Percentiles rank a stretch among this genome's conserved stretches.
phyloP scores from a whole-genome alignment of 2,329 filamentous ascomycete genomes.

The Aspergillus caelatus region DNA sequence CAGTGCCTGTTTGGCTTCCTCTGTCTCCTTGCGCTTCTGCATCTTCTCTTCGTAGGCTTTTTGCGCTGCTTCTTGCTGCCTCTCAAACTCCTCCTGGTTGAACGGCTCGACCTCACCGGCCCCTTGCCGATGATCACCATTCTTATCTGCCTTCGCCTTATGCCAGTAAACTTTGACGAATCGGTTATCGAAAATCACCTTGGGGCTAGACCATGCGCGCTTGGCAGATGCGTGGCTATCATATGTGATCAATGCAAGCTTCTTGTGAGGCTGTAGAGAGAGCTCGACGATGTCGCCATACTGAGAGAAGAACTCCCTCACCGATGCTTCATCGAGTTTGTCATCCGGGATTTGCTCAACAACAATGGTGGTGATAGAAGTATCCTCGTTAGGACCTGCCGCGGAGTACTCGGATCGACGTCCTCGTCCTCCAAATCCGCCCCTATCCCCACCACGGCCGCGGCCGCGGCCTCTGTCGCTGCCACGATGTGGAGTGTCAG shows the following conservation, averaged over 20 bases:
- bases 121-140: slow-evolving; percentile 27
- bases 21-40: slow-evolving; percentile 55
- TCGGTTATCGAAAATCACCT: slow-evolving; percentile 65
- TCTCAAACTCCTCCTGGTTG: slow-evolving; percentile 57
- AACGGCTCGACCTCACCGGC: slow-evolving; percentile 37
- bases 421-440: slow-evolving; percentile 42
- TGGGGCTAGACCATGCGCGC: slow-evolving; percentile 61
- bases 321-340: slow-evolving; percentile 55
- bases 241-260: slow-evolving; percentile 59
- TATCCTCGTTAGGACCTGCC: slow-evolving; percentile 55
- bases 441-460: slow-evolving; percentile 47
- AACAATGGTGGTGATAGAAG: slow-evolving; percentile 59
- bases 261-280: slow-evolving; percentile 57
- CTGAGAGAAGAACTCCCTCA: slow-evolving; percentile 61
- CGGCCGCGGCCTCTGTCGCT: slow-evolving; percentile 40
- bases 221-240: slow-evolving; percentile 54
- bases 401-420: slow-evolving; percentile 57
- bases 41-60: slow-evolving; percentile 58
- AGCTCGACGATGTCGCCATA: slow-evolving; percentile 60
- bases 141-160: slow-evolving; percentile 46
- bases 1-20: slow-evolving; percentile 55
- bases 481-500: slow-evolving; percentile 26
- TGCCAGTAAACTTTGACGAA: slow-evolving; percentile 69
- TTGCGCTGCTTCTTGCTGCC: slow-evolving; percentile 60
- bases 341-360: slow-evolving; percentile 65